phyloP scores from a whole-genome alignment of 2,329 filamentous ascomycete species.

The Knoxdaviesia proteae region DNA sequence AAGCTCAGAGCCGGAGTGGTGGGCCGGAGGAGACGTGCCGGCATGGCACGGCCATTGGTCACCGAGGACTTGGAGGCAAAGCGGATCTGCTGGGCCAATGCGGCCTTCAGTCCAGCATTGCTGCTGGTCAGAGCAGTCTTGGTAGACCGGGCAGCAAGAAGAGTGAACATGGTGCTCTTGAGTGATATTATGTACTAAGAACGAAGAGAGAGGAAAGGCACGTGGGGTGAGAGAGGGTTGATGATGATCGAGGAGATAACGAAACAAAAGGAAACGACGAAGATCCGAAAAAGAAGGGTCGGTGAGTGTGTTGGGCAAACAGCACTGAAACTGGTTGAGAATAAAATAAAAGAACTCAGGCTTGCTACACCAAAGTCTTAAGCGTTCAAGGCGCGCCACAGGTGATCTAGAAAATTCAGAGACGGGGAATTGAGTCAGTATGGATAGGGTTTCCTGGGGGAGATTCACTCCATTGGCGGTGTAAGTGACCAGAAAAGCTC shows the following conservation, averaged over 20 bases:
- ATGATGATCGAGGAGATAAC: slow-evolving; percentile 4
- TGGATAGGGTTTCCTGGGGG: slow-evolving; percentile 15
- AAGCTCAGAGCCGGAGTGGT: slow-evolving; percentile 23
- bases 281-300: slow-evolving; percentile 6
- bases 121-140: too few species aligned
- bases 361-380: slow-evolving; percentile 2
- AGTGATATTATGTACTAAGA: too few species aligned
- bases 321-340: slow-evolving; percentile 2
- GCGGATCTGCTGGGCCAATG: slow-evolving; percentile 11
- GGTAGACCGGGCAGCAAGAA: slow-evolving; percentile 9
- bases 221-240: too few species aligned
- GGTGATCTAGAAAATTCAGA: slow-evolving; percentile 14
- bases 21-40: slow-evolving; percentile 3
- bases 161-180: slow-evolving; percentile 32
- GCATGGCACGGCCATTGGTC: slow-evolving; percentile 47
- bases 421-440: slow-evolving; percentile 13
- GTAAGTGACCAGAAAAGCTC: too few species aligned
- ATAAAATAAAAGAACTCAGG: too few species aligned
- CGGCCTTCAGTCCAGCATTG: too few species aligned
- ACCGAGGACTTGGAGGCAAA: slow-evolving; percentile 26
- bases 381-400: slow-evolving; percentile 16
- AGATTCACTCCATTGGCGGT: slow-evolving; percentile 15
- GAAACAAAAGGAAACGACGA: slow-evolving; percentile 5
- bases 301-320: neutral
- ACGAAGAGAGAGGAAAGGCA: too few species aligned